phyloP scores from a whole-genome alignment of 2,329 filamentous ascomycete genomes.

The Gnomoniopsis sp. region DNA sequence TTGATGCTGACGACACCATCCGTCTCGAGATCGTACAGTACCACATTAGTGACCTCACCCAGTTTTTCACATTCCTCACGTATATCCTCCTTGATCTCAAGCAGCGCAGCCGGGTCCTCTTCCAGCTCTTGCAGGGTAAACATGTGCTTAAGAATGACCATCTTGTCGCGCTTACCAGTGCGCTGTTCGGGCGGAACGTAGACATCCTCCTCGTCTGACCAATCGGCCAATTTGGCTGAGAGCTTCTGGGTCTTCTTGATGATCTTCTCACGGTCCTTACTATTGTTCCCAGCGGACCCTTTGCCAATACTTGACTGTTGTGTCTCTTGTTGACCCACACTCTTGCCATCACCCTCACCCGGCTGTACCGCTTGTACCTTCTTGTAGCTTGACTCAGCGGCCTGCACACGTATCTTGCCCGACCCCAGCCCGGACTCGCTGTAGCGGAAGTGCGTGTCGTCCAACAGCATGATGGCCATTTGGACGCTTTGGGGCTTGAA shows the following conservation, averaged over 20 bases:
- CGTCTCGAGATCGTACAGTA: slow-evolving; percentile 81
- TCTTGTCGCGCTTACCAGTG: slow-evolving; percentile 63
- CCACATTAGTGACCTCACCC: slow-evolving; percentile 85
- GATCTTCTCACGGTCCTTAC: slow-evolving; percentile 80
- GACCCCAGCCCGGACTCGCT: slow-evolving; percentile 44
- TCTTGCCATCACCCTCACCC: slow-evolving; percentile 20
- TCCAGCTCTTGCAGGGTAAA: slow-evolving; percentile 84
- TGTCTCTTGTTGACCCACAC: slow-evolving; percentile 39
- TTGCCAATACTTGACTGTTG: slow-evolving; percentile 3
- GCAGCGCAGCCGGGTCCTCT: slow-evolving; percentile 75
- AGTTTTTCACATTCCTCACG: slow-evolving; percentile 84
- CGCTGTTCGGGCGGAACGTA: slow-evolving; percentile 44
- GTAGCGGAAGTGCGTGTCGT: slow-evolving; percentile 78
- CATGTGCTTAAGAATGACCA: slow-evolving; percentile 88
- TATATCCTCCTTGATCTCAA: slow-evolving; percentile 94
- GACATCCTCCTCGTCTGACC: slow-evolving; percentile 82
- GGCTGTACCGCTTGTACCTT: slow-evolving; percentile 66
- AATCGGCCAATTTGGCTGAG: slow-evolving; percentile 88
- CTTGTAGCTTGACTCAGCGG: slow-evolving; percentile 89
- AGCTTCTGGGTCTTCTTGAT: slow-evolving; percentile 89
- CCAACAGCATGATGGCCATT: slow-evolving; percentile 75
- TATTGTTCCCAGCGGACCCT: slow-evolving; percentile 28
- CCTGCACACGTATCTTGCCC: slow-evolving; percentile 75
- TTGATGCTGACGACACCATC: slow-evolving; percentile 83
- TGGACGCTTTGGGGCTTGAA: slow-evolving; percentile 93